Evolutionary conservation across 1,139 yeast species (phyloP).

Genomic region (Blastobotrys arbuscula): DNA sequence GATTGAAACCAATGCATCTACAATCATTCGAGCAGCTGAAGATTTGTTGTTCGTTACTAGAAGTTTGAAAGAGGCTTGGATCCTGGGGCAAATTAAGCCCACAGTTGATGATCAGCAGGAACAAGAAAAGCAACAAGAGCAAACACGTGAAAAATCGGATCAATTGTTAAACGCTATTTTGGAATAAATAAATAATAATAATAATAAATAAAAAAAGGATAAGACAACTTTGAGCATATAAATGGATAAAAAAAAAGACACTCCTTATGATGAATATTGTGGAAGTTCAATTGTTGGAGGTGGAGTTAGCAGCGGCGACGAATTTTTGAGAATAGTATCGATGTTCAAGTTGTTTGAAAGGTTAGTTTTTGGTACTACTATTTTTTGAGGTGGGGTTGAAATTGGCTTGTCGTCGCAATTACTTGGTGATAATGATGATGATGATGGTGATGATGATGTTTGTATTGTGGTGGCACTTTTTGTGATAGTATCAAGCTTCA

Average conservation of each 20-base stretch:
- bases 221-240: neutral
- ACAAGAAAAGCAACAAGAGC: constrained; percentile 13
- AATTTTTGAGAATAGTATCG: no score
- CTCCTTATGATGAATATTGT: neutral
- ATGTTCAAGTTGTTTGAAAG: no score
- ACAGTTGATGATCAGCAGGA: constrained; percentile 18
- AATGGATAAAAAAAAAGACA: neutral
- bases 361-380: no score
- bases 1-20: constrained; percentile 32
- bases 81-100: constrained; percentile 37
- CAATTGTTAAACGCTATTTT: constrained; percentile 25
- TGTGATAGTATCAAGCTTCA: neutral
- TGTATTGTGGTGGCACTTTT: constrained; percentile 5
- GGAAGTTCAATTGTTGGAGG: neutral
- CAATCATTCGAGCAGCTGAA: constrained; percentile 37
- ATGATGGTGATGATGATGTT: no score
- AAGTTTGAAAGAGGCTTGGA: constrained; percentile 39
- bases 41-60: constrained; percentile 38
- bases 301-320: no score
- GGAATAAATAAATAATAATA: constrained; percentile 11
- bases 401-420: no score
- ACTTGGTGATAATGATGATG: no score
- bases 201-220: neutral
- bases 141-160: constrained; percentile 19
- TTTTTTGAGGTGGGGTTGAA: no score